Base-by-base conservation (phyloP, 768 basidiomycete species). In the Leccinum incarnatum region DNA sequence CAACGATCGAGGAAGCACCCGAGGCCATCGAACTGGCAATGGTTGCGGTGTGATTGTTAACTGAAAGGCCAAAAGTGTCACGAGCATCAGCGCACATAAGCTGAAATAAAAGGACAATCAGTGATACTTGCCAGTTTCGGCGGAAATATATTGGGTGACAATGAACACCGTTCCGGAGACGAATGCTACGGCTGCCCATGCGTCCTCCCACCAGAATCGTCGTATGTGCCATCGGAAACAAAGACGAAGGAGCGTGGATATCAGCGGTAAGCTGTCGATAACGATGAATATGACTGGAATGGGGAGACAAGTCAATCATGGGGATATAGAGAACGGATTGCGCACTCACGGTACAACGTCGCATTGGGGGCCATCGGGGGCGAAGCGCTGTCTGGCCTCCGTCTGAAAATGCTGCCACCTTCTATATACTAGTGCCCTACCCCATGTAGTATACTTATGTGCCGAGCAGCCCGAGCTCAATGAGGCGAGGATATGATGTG, bases 221-320 rank as follows among this genome's bases (percentile, higher is more conserved):
- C 47, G 63, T 52, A 67, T 59, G 27, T 27, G 53, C 11, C 57
- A 32, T 27, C 66, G 62, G 36, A 67, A 56, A 1, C 45, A 51
- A 19, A 67, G n/a, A 8, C 65, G 65, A 56, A 64, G 58, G 4
- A 67, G 25, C 1, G 65, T 64, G 40, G 64, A 54, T 4, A 59
- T 34, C 1, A 59, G 7, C 14, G 32, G 53, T 11, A 67, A 50
- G 40, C 53, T 40, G 12, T 59, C 47, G 17, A 59, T 3, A 15
- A 54, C 30, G 14, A 27, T 37, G 45, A 58, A 57, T 5, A 21
- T 6, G 9, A 62, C 65, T 67, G 37, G 37, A 40, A n/a, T n/a
- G 9, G 40, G 47, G n/a, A 34, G 9, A 42, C 4, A 42, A n/a
- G 40, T 42, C 5, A n/a, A 23, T 23, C 45, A 27, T 8, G 8